Evolutionary conservation across 345 rosid species (phyloP), one percentile per base, ranked within the genome.

Genomic region (Rubroshorea leprosula): DNA sequence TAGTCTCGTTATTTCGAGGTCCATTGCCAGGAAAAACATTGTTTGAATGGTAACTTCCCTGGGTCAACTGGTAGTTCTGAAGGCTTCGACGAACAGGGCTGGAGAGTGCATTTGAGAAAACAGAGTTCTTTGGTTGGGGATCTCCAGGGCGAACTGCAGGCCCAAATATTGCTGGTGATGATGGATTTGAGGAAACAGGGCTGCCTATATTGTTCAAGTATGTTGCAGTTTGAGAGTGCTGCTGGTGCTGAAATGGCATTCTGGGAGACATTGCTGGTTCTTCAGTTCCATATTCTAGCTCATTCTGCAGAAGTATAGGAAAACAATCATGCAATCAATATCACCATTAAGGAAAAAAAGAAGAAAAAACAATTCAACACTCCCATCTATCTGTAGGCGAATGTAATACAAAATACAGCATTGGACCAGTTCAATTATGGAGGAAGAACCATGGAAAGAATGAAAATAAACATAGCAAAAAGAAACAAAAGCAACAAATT

Each of bases 61-160:
- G 82, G 21, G 73, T 55, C 68, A 78, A 63, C 66, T 83, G 77
- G 71, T 70, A 80, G 45, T 74, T 75, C 58, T 83, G 90, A 57
- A 83, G 86, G 74, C 86, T 83, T 58, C 84, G 73, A 17, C 83
- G 82, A 58, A 83, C 76, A 1, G 94, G 90, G 66, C 94, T 83
- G 20, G 90, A 83, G 19, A 86, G 81, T 48, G 76, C 86, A 52
- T 73, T 70, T 1, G 80, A 78, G 66, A 80, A 75, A 20, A 76
- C 80, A 0, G 73, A 64, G 72, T 68, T 41, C 69, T 86, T 86
- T 3, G 65, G 71, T 65, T 78, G 80, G n/a, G 65, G 61, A 64
- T 83, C 87, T 5, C 64, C 76, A 15, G 70, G 49, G 8, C 72
- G 76, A 54, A 46, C 41, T 58, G 70, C 76, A 9, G 67, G 70